Percentiles rank a stretch among this genome's conserved stretches.
Evolutionary conservation across 2,329 filamentous ascomycete species (phyloP).

Genomic region (Chaetomium olivaceum): DNA sequence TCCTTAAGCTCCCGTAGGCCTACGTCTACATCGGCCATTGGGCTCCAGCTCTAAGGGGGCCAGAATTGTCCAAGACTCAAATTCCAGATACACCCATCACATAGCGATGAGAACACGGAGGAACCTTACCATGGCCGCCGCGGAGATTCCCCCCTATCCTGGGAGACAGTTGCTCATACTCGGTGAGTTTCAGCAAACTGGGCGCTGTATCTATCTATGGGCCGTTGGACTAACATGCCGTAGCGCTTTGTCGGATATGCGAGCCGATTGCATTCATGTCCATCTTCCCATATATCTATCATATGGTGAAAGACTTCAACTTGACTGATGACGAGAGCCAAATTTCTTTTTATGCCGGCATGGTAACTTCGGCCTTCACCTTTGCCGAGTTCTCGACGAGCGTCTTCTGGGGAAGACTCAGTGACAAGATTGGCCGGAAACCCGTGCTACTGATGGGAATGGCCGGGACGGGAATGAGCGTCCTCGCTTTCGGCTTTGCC

Average conservation of each 20-base stretch:
- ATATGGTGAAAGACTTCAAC: conserved; percentile 91
- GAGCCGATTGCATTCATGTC: conserved; percentile 99
- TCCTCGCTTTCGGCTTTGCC: conserved; percentile 89
- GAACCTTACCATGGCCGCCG: conserved; percentile 22
- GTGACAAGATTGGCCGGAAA: conserved; percentile 89
- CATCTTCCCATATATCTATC: conserved; percentile 97
- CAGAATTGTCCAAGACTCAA: not conserved
- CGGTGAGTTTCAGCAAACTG: conserved; percentile 42
- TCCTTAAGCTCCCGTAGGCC: not conserved
- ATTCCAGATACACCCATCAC: not conserved
- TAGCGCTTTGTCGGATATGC: conserved; percentile 87
- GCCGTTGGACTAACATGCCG: conserved; percentile 21
- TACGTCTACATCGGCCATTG: not conserved
- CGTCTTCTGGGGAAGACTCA: conserved; percentile 89
- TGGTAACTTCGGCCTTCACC: conserved; percentile 95
- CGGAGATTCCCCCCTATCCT: conserved; percentile 42
- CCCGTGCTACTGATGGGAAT: conserved; percentile 89
- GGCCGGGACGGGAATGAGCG: conserved; percentile 86
- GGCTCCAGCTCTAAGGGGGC: not conserved
- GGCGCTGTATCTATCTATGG: not conserved
- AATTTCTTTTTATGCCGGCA: conserved; percentile 89
- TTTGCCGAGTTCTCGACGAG: conserved; percentile 93
- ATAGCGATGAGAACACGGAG: conserved; percentile 27
- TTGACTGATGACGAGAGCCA: conserved; percentile 75
- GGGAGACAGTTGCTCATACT: conserved; percentile 53